A percentile compares a stretch with the other conserved stretches of the same genome.
phyloP scores from a whole-genome alignment of 2,329 filamentous ascomycete species.

The Neofusicoccum sp. region DNA sequence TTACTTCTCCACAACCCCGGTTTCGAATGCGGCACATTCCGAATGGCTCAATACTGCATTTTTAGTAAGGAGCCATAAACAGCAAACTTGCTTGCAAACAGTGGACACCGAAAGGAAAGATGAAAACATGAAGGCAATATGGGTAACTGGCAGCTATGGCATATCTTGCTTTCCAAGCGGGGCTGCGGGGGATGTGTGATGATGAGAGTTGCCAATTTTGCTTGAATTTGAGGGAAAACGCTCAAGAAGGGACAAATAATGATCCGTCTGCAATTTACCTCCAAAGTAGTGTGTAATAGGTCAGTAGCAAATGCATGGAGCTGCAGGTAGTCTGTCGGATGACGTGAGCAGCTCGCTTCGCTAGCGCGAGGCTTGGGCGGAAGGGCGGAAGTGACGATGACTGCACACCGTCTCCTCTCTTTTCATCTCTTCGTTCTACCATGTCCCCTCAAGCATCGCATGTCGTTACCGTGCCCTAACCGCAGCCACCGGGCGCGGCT shows the following conservation, averaged over 20 bases:
- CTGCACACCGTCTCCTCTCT: slow-evolving; percentile 4
- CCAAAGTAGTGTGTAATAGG: too few species aligned
- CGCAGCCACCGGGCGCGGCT: not conserved
- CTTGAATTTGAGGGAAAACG: too few species aligned
- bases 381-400: not conserved
- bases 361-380: not conserved
- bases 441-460: not conserved
- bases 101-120: too few species aligned
- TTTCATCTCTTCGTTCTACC: not conserved
- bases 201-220: too few species aligned
- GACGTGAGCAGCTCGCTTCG: slow-evolving; percentile 6
- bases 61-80: too few species aligned
- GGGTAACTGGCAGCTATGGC: too few species aligned
- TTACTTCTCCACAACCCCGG: not conserved
- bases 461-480: not conserved
- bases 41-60: not conserved
- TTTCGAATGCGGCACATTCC: not conserved
- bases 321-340: not conserved
- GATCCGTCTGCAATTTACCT: too few species aligned
- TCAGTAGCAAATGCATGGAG: not conserved
- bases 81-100: too few species aligned
- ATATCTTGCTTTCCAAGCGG: too few species aligned
- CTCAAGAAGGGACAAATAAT: too few species aligned
- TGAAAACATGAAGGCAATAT: too few species aligned
- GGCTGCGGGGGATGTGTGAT: too few species aligned